These are phyloP conservation scores for Haberlea rhodopensis DNA, from an alignment of 257 asterid genomes.

Conservation along the genomic window DNA sequence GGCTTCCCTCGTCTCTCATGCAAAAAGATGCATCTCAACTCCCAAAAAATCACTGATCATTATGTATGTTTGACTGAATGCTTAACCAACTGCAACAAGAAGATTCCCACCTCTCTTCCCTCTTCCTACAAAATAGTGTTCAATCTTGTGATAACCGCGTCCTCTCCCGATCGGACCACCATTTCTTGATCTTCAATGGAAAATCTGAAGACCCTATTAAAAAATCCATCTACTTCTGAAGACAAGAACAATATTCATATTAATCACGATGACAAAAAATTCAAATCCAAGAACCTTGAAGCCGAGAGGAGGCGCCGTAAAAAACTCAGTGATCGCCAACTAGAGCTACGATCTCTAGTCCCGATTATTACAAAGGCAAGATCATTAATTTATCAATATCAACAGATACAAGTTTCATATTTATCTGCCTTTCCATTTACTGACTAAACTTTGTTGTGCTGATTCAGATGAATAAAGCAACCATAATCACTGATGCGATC, in stretches of 20 bases:
- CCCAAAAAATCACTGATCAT: slow-evolving; percentile 39
- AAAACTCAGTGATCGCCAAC: slow-evolving; percentile 65
- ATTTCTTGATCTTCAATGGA: slow-evolving; percentile 24
- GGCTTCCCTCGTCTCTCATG: no score
- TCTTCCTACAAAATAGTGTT: slow-evolving; percentile 24
- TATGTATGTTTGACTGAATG: slow-evolving; percentile 39
- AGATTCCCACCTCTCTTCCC: slow-evolving; percentile 47
- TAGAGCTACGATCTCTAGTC: slow-evolving; percentile 70
- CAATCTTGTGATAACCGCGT: slow-evolving; percentile 38
- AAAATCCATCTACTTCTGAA: slow-evolving; percentile 19
- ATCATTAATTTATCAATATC: no score
- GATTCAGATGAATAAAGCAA: slow-evolving; percentile 68
- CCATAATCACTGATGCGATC: slow-evolving; percentile 76
- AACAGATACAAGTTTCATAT: no score
- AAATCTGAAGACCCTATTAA: slow-evolving; percentile 22
- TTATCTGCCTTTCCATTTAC: no score
- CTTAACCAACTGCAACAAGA: slow-evolving; percentile 84
- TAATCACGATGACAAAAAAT: slow-evolving; percentile 25
- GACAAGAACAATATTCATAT: slow-evolving; percentile 21
- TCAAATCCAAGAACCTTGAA: slow-evolving; percentile 75
- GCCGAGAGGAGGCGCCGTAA: slow-evolving; percentile 76
- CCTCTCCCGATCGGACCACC: slow-evolving; percentile 14
- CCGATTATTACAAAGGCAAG: slow-evolving; percentile 84
- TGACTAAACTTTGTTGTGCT: slow-evolving; percentile 2
- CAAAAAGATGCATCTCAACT: slow-evolving; percentile 51